Conservation (phyloP, 225 moss, liverwort and hornwort genomes). For the Bryoerythrophyllum caledonicum region DNA sequence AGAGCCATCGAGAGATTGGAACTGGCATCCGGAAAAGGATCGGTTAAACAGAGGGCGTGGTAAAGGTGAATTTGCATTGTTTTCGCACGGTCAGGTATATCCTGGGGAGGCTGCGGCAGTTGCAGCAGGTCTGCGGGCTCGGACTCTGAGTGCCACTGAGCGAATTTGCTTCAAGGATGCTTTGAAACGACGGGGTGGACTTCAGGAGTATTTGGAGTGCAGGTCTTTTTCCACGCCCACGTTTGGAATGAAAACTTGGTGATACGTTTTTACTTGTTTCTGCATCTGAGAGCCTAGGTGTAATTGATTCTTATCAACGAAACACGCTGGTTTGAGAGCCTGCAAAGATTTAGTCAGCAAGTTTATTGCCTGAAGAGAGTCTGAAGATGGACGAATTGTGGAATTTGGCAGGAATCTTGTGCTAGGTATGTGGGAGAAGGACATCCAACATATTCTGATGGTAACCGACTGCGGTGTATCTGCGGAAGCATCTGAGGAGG, state of each 20-base stretch:
- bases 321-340: too few species aligned
- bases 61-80: constrained; percentile 39
- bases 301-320: too few species aligned
- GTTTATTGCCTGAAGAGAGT: too few species aligned
- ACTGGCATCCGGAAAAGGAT: constrained; percentile 62
- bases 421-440: constrained; percentile 64
- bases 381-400: constrained; percentile 11
- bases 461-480: constrained; percentile 55
- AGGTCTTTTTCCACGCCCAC: constrained; percentile 39
- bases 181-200: constrained; percentile 64
- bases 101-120: constrained; percentile 69
- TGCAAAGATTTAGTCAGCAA: too few species aligned
- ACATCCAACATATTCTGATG: constrained; percentile 58
- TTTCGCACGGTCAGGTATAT: constrained; percentile 41
- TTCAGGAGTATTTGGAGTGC: constrained; percentile 72
- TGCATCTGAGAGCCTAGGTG: too few species aligned
- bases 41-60: constrained; percentile 53
- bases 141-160: constrained; percentile 60
- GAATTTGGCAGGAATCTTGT: constrained; percentile 54
- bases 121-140: constrained; percentile 65
- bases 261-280: too few species aligned
- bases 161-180: constrained; percentile 67
- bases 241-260: constrained; percentile 10
- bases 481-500: constrained; percentile 28
- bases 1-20: constrained; percentile 53